phyloP scores from a whole-genome alignment of 2,329 filamentous ascomycete genomes.

The Xylaria hypoxylon region DNA sequence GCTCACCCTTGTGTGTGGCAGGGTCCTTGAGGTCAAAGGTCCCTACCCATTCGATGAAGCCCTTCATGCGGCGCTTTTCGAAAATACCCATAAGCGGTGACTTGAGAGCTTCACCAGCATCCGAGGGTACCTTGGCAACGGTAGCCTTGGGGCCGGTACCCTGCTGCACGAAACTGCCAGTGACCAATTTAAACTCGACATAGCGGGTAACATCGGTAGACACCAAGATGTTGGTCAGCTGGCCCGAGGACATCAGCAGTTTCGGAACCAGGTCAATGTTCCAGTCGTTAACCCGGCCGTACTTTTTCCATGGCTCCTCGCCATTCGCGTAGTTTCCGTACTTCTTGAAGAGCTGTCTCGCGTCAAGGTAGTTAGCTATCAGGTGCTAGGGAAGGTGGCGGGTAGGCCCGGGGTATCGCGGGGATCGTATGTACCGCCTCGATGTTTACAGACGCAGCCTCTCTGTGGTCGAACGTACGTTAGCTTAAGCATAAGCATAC shows the following conservation, averaged over 20 bases:
- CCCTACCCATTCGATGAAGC: constrained; percentile 95
- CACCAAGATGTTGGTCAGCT: constrained; percentile 97
- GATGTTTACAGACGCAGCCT: constrained; percentile 96
- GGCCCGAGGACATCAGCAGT: constrained; percentile 97
- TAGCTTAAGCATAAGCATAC: constrained; percentile 31
- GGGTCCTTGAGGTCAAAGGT: constrained; percentile 85
- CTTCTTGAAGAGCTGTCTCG: constrained; percentile 82
- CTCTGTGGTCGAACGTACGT: constrained; percentile 64
- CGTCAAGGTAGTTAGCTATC: constrained; percentile 31
- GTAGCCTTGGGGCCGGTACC: constrained; percentile 84
- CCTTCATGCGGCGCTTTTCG: constrained; percentile 97
- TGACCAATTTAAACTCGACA: constrained; percentile 93
- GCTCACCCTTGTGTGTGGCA: constrained; percentile 86
- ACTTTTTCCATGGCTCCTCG: constrained; percentile 97
- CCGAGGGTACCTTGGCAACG: constrained; percentile 95
- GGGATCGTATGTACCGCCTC: constrained; percentile 74
- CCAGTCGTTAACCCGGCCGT: constrained; percentile 97
- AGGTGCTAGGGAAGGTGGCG: constrained; percentile 29
- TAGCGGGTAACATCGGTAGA: constrained; percentile 92
- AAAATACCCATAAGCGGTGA: constrained; percentile 97
- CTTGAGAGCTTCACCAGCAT: constrained; percentile 87
- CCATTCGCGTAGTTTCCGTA: constrained; percentile 84
- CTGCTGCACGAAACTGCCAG: constrained; percentile 96
- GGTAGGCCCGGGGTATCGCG: constrained; percentile 27
- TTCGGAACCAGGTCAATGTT: constrained; percentile 99